Percentiles rank a stretch among this genome's conserved stretches.
Evolutionary conservation across 2,329 filamentous ascomycete genomes (phyloP).

Genomic region (Alternaria angustiovoidea): DNA sequence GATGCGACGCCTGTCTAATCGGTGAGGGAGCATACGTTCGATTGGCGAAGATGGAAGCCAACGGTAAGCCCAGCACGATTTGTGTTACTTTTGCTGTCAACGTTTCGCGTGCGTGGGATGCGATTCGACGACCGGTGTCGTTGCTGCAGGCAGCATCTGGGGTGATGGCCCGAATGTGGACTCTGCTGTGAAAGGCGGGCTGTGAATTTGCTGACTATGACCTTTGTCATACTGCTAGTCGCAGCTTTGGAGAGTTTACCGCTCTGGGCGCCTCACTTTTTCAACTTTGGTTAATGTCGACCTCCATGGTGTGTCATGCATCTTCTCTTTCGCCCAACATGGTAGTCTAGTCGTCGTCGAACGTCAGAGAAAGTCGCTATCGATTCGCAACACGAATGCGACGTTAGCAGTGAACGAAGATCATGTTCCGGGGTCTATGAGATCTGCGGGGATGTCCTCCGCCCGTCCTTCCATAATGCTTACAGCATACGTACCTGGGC

Average conservation of each 20-base stretch:
- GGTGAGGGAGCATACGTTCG: slow-evolving; percentile 16
- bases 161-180: slow-evolving; percentile 4
- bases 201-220: neutral
- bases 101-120: slow-evolving; percentile 3
- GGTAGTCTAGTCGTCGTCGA: neutral
- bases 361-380: neutral
- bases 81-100: slow-evolving; percentile 12
- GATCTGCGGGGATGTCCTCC: slow-evolving; percentile 3
- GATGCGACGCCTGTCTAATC: slow-evolving; percentile 18
- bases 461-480: neutral
- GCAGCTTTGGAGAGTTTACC: neutral
- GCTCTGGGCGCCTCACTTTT: slow-evolving; percentile 7
- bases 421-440: neutral
- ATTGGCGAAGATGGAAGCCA: slow-evolving; percentile 15
- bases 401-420: neutral
- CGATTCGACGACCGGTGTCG: slow-evolving; percentile 16
- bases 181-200: neutral
- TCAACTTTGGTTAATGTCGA: neutral
- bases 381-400: neutral
- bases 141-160: slow-evolving; percentile 1
- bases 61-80: slow-evolving; percentile 6
- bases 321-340: neutral
- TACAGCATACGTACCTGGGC: neutral
- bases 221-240: slow-evolving; percentile 2
- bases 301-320: neutral